phyloP scores from a whole-genome alignment of 805 yeast genomes.

The Saturnispora sekii region DNA sequence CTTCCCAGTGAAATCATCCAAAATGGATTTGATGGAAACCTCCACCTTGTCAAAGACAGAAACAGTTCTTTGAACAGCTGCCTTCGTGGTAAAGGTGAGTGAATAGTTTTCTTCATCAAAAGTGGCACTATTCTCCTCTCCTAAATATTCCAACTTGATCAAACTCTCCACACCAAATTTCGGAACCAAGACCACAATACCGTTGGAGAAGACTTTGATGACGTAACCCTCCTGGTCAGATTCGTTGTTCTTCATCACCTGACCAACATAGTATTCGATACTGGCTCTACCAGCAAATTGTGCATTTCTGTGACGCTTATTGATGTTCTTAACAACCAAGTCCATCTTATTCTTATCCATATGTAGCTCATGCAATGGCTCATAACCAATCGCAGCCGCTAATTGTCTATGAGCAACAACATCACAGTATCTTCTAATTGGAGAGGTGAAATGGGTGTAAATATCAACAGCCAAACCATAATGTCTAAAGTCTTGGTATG shows the following conservation, averaged over 20 bases:
- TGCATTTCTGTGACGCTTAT: constrained; percentile 91
- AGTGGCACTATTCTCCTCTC: constrained; percentile 50
- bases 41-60: constrained; percentile 76
- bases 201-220: constrained; percentile 87
- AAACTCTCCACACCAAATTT: constrained; percentile 93
- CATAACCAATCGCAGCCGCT: constrained; percentile 97
- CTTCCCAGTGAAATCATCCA: constrained; percentile 85
- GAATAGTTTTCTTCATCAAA: constrained; percentile 75
- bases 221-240: constrained; percentile 80
- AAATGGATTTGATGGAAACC: constrained; percentile 71
- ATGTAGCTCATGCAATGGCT: constrained; percentile 68
- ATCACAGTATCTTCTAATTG: constrained; percentile 96
- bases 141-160: constrained; percentile 69
- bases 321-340: constrained; percentile 75
- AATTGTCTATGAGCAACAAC: constrained; percentile 94
- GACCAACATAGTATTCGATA: constrained; percentile 96
- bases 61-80: constrained; percentile 32
- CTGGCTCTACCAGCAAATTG: constrained; percentile 99
- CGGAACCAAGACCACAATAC: constrained; percentile 90
- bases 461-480: constrained; percentile 97
- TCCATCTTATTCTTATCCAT: constrained; percentile 90
- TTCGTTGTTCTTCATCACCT: constrained; percentile 83
- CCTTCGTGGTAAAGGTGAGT: constrained; percentile 41
- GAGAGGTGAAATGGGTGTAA: constrained; percentile 97
- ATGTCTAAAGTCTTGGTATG: constrained; percentile 88